Percentiles rank a stretch among this genome's conserved stretches.
Evolutionary conservation across 2,329 filamentous ascomycete species (phyloP).

Genomic region (Penicillium rolfsii): DNA sequence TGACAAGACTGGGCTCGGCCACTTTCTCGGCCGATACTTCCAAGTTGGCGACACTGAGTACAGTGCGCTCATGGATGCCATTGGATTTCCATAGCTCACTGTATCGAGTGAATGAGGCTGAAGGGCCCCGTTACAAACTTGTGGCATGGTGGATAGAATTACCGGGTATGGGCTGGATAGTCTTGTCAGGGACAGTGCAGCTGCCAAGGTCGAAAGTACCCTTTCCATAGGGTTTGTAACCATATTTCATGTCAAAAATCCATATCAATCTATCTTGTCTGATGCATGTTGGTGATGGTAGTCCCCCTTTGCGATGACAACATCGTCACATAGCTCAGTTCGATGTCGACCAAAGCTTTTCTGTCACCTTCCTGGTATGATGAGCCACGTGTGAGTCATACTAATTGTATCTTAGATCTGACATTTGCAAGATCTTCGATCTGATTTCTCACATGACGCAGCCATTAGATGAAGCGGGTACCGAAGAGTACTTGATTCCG

Average conservation of each 20-base stretch:
- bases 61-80: neutral
- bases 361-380: neutral
- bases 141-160: neutral
- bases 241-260: conserved; percentile 37
- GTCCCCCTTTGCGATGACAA: neutral
- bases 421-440: neutral
- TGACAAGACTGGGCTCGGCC: conserved; percentile 6
- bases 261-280: conserved; percentile 29
- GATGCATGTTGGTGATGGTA: neutral
- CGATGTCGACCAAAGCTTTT: neutral
- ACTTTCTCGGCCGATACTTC: neutral
- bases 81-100: neutral
- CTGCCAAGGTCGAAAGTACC: conserved; percentile 35
- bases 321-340: too few relatives aligned
- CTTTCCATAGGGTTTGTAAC: conserved; percentile 38
- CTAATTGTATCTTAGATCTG: neutral
- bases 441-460: neutral
- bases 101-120: neutral
- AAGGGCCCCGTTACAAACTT: neutral
- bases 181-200: conserved; percentile 10
- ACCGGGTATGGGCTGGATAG: neutral
- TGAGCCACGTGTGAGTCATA: conserved; percentile 1
- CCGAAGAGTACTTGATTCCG: neutral
- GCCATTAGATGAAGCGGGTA: neutral
- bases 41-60: neutral